phyloP scores from a whole-genome alignment of 139 green algal genomes.

The Penium margaritaceum region DNA sequence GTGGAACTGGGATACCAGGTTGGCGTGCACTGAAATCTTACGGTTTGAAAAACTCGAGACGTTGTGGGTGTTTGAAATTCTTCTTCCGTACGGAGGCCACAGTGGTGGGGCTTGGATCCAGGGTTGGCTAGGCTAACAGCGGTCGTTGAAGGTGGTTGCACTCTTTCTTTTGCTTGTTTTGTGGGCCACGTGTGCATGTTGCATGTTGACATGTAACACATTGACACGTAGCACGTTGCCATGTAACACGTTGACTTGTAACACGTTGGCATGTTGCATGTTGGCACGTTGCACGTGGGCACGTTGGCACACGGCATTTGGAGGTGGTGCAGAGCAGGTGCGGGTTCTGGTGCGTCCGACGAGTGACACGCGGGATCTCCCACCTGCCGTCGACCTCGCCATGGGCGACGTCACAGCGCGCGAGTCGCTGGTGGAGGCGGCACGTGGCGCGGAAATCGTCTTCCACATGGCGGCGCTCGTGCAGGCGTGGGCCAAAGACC shows the following conservation, averaged over 20 bases:
- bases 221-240: not conserved
- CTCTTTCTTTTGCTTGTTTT: not conserved
- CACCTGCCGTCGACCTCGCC: not conserved
- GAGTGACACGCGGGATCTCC: not conserved
- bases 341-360: constrained; percentile 16
- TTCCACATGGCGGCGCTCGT: constrained; percentile 23
- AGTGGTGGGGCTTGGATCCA: too few species aligned
- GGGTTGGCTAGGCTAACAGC: not conserved
- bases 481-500: constrained; percentile 7
- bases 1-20: not conserved
- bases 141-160: not conserved
- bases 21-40: not conserved
- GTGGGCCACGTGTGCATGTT: not conserved
- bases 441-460: not conserved
- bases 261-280: too few species aligned
- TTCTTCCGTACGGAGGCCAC: too few species aligned
- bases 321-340: constrained; percentile 4
- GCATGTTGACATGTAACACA: not conserved
- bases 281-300: too few species aligned
- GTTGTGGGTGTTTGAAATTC: not conserved
- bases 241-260: too few species aligned
- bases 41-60: not conserved
- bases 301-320: too few species aligned
- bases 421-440: constrained; percentile 5
- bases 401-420: constrained; percentile 11